phyloP scores from a whole-genome alignment of 1,284 basidiomycete species.

The Puccinia polysora region DNA sequence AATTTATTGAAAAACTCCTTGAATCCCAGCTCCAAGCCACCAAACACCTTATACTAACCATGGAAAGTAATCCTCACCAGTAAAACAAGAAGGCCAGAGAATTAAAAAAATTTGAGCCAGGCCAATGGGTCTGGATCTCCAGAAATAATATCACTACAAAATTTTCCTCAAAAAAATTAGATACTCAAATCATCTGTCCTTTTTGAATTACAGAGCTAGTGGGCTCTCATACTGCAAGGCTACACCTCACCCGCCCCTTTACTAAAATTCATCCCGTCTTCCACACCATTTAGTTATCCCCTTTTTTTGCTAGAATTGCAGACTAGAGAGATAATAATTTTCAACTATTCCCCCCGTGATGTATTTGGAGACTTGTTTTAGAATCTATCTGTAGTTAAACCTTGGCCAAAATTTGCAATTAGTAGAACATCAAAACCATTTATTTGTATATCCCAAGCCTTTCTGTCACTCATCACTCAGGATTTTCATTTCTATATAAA shows the following conservation, averaged over 20 bases:
- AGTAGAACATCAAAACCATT: too few relatives aligned
- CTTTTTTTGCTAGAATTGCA: too few relatives aligned
- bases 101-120: neutral
- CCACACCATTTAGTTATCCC: neutral
- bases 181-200: neutral
- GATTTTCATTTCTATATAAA: too few relatives aligned
- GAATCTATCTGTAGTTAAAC: too few relatives aligned
- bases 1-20: neutral
- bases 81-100: neutral
- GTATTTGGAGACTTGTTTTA: too few relatives aligned
- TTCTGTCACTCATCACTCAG: too few relatives aligned
- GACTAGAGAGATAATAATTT: too few relatives aligned
- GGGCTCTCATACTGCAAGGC: neutral
- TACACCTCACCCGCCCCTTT: neutral
- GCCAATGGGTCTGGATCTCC: neutral
- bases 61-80: neutral
- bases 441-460: too few relatives aligned
- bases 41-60: neutral
- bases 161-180: neutral
- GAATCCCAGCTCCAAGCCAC: neutral
- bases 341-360: too few relatives aligned
- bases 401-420: too few relatives aligned
- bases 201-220: neutral
- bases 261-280: neutral
- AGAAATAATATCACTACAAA: neutral